Percentiles rank a stretch among this genome's conserved stretches.
phyloP scores from a whole-genome alignment of 2,329 filamentous ascomycete genomes.

The Hymenoscyphus fraxineus region DNA sequence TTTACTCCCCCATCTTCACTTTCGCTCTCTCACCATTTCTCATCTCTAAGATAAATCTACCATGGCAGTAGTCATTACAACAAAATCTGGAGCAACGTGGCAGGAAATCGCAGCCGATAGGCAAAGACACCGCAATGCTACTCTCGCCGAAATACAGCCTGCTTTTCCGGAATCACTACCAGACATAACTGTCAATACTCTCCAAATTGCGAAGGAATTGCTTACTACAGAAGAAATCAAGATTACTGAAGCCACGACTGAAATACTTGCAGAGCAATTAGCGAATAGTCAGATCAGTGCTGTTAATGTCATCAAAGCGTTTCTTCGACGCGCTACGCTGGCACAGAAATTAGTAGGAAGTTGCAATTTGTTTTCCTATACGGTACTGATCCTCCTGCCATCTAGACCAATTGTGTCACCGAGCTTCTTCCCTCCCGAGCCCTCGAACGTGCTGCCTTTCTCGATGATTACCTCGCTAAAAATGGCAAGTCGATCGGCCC shows the following conservation, averaged over 20 bases:
- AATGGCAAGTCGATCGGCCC: conserved; percentile 36
- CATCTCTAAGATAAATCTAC: neutral
- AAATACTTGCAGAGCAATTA: conserved; percentile 44
- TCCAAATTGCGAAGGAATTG: conserved; percentile 42
- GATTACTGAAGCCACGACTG: conserved; percentile 44
- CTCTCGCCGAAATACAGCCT: conserved; percentile 41
- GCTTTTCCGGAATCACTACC: conserved; percentile 37
- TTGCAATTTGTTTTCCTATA: conserved; percentile 6
- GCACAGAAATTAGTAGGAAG: conserved; percentile 45
- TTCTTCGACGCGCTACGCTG: conserved; percentile 49
- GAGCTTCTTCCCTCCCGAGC: conserved; percentile 39
- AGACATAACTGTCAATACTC: conserved; percentile 43
- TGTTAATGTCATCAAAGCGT: conserved; percentile 46
- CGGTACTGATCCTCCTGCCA: neutral
- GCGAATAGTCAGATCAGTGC: conserved; percentile 41
- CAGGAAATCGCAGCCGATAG: conserved; percentile 44
- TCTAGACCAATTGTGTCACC: conserved; percentile 44
- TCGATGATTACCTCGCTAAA: conserved; percentile 35
- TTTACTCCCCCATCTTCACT: neutral
- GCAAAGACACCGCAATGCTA: conserved; percentile 44
- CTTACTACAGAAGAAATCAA: conserved; percentile 45
- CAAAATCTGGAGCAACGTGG: conserved; percentile 38
- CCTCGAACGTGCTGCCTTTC: conserved; percentile 32
- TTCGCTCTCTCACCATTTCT: neutral
- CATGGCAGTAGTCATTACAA: conserved; percentile 32